Evolutionary conservation across 2,329 filamentous ascomycete genomes (phyloP), one percentile per base, ranked within the genome.

Genomic region (Aspergillus bombycis): DNA sequence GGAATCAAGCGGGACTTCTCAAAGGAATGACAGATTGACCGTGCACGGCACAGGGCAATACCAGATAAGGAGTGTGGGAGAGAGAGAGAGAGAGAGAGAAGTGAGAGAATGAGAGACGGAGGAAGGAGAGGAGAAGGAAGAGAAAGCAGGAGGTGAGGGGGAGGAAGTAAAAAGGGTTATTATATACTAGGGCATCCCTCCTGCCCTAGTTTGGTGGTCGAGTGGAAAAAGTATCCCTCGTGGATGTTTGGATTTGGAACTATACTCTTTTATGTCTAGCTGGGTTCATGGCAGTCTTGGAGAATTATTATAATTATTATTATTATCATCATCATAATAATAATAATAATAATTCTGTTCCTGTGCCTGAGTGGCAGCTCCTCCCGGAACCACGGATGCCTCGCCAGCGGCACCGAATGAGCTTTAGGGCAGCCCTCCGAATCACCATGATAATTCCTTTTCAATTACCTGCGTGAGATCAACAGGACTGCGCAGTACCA

Each of bases 11-110:
- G 34, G 62, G 19, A 23, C 48, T 52, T 32, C 28, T 32, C 38
- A 68, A 73, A 71, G 56, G 71, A 73, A 69, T 71, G 69, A 59
- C 67, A 60, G 65, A 62, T 69, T 68, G 71, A 72, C 72, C 71
- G 73, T 74, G 70, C 71, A 71, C 74, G 71, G 74, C 74, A 75
- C 71, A 74, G 70, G 70, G 67, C 67, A 69, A 67, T 57, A 53
- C 43, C 16, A 41, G 46, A 60, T 38, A 65, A 61, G 57, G 56
- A 65, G 11, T 54, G 52, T 54, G 52, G 30, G 9, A 34, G 30
- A 19, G 12, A 58, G 30, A 48, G 23, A 60, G 14, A 45, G 26
- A 4, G 38, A 38, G 52, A 46, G 36, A 56, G 14, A n/a, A 45
- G 26, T 28, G 38, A 38, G 52, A 46, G 36, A 56, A n/a, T 48